Conservation (phyloP, 1,284 basidiomycete species). For the Pulchroboletus neoregius region DNA sequence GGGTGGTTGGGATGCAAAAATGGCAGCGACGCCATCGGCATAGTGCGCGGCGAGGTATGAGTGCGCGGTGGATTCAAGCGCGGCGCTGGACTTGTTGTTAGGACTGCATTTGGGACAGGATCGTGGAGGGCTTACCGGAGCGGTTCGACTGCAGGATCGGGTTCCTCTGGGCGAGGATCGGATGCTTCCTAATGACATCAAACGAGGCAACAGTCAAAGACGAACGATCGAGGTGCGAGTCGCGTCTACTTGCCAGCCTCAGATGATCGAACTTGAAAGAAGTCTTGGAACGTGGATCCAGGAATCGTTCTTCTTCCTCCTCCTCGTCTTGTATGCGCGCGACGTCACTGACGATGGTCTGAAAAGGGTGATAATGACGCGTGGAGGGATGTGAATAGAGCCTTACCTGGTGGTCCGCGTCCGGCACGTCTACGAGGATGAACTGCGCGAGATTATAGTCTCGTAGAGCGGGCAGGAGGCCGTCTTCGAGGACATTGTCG, state of each 20-base stretch:
- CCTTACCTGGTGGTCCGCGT: slow-evolving; percentile 65
- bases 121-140: slow-evolving; percentile 56
- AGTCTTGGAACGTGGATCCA: slow-evolving; percentile 75
- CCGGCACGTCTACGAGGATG: slow-evolving; percentile 71
- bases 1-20: slow-evolving; percentile 51
- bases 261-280: slow-evolving; percentile 83
- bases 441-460: slow-evolving; percentile 87
- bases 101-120: background rate
- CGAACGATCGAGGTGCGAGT: background rate
- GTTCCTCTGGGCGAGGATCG: slow-evolving; percentile 60
- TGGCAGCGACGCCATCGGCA: slow-evolving; percentile 65
- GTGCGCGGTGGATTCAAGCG: slow-evolving; percentile 65
- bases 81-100: slow-evolving; percentile 58
- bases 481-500: slow-evolving; percentile 75
- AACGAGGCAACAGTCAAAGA: too few species aligned
- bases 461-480: slow-evolving; percentile 70
- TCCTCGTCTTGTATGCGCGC: slow-evolving; percentile 44
- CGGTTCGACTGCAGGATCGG: slow-evolving; percentile 63
- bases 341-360: slow-evolving; percentile 77
- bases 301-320: slow-evolving; percentile 61
- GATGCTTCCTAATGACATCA: slow-evolving; percentile 68
- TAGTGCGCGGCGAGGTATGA: slow-evolving; percentile 78
- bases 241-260: slow-evolving; percentile 50
- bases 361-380: slow-evolving; percentile 1
- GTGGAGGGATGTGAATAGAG: background rate